Evolutionary conservation across 148 eudicot genomes (phyloP), one percentile per base, ranked within the genome.

Genomic region (Cornus controversa): DNA sequence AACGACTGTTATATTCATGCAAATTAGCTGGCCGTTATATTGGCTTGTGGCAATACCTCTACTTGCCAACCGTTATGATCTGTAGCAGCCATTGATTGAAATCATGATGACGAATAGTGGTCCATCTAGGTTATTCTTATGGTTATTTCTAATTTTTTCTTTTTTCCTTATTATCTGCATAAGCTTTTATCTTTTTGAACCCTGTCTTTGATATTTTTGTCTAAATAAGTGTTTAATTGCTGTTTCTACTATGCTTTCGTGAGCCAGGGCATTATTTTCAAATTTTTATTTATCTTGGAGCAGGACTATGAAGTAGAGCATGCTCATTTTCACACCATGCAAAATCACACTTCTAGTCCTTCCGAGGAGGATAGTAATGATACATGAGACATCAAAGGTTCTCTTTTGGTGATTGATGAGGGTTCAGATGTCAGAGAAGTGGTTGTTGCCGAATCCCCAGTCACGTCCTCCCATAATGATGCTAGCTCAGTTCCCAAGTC

Each of bases 281-380:
- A n/a, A 7, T 45, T 70, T 76, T 36, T 47, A 25, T 66, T 37
- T 73, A 31, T 76, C 20, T 60, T 74, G 62, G 69, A 76, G 69
- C 84, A 79, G 68, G 77, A 79, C 4, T 88, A 65, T 71, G 77
- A 78, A 42, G 82, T 81, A 89, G 92, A 83, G 76, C 11, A 81
- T 20, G 53, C 34, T 71, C 81, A 67, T 47, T 80, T 27, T 20
- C 40, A 63, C 71, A 29, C 75, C 6, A 24, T 50, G 29, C 81
- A 74, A 28, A 70, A 66, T 63, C 50, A 78, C 29, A 13, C 73
- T 15, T 62, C 79, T 54, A 58, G 71, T 57, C 76, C 15, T 1
- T 78, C 24, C 4, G 64, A 60, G 24, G 64, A 81, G 70, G 64
- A 47, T 76, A 28, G 63, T 1, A 68, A 62, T 37, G 75, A n/a